These are phyloP conservation scores for Talaromyces piceae DNA, from an alignment of 2,329 filamentous ascomycete genomes.

Conservation along the genomic window DNA sequence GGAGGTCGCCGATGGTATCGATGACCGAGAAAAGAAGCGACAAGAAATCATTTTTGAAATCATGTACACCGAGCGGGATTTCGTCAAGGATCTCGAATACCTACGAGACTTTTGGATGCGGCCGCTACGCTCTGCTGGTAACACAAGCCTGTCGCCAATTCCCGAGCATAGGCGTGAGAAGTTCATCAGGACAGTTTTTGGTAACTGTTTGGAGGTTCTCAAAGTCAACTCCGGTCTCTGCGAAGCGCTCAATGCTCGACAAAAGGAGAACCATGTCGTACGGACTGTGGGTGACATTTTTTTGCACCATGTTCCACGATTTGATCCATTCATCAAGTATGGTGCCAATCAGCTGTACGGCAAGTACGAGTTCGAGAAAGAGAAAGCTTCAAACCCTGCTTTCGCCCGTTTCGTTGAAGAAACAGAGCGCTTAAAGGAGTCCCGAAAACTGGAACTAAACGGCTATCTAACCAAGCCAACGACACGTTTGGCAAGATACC, in stretches of 20 bases:
- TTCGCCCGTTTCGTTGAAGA: constrained; percentile 94
- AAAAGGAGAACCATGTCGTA: constrained; percentile 86
- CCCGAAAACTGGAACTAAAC: constrained; percentile 91
- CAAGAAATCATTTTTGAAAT: constrained; percentile 98
- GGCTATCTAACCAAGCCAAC: constrained; percentile 97
- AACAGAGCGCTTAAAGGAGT: constrained; percentile 92
- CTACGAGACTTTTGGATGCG: constrained; percentile 98
- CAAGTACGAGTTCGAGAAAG: constrained; percentile 97
- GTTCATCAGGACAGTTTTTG: constrained; percentile 91
- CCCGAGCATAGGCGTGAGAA: constrained; percentile 79
- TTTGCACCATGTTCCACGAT: constrained; percentile 80
- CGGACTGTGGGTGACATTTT: constrained; percentile 90
- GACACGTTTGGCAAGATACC: constrained; percentile 88
- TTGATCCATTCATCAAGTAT: constrained; percentile 93
- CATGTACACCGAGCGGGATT: constrained; percentile 97
- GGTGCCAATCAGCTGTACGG: constrained; percentile 92
- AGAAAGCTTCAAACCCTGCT: constrained; percentile 74
- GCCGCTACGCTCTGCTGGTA: constrained; percentile 67
- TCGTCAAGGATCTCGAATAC: constrained; percentile 98
- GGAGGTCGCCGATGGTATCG: constrained; percentile 82
- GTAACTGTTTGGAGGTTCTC: constrained; percentile 92
- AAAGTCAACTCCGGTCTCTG: constrained; percentile 84
- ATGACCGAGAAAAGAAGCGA: constrained; percentile 89
- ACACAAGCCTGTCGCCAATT: constrained; percentile 65
- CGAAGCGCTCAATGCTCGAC: constrained; percentile 76